Percentiles rank a stretch among this genome's conserved stretches.
Conservation (phyloP, 495 filamentous ascomycete genomes). For the Penicillium bovifimosum region DNA sequence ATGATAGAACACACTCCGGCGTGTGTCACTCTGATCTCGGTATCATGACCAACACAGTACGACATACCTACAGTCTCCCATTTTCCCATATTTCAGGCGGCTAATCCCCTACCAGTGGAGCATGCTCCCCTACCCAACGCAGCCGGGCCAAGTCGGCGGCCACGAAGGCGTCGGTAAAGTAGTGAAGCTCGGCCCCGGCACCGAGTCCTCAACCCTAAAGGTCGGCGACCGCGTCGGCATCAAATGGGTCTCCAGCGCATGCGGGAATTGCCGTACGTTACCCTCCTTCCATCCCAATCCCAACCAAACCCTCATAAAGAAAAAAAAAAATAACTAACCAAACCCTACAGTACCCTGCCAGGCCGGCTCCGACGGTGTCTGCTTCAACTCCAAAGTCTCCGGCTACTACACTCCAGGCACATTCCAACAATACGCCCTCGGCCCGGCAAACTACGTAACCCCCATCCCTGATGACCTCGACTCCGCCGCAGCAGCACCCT, state of each 20-base stretch:
- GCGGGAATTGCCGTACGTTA: constrained; percentile 45
- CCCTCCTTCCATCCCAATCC: background rate
- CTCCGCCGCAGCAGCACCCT: constrained; percentile 59
- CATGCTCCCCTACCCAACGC: constrained; percentile 56
- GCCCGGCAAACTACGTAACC: constrained; percentile 61
- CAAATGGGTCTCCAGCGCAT: constrained; percentile 49
- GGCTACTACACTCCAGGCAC: constrained; percentile 58
- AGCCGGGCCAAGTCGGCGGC: constrained; percentile 59
- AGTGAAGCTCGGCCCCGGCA: constrained; percentile 52
- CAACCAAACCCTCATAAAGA: background rate
- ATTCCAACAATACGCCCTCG: constrained; percentile 67
- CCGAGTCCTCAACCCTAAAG: constrained; percentile 51
- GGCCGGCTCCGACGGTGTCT: constrained; percentile 52
- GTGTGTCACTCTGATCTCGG: constrained; percentile 65
- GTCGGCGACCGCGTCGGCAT: constrained; percentile 62
- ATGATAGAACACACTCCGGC: constrained; percentile 56
- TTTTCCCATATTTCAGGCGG: background rate
- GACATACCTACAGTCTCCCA: background rate
- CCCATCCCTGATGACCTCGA: constrained; percentile 58
- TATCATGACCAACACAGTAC: constrained; percentile 53
- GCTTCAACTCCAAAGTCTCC: constrained; percentile 53
- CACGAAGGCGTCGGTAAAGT: constrained; percentile 59
- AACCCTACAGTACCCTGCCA: constrained; percentile 43
- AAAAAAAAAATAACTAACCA: background rate
- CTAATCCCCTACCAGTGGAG: constrained; percentile 40